Base-by-base conservation (phyloP, 2,329 filamentous ascomycete genomes). In the Keithomyces neogunnii region DNA sequence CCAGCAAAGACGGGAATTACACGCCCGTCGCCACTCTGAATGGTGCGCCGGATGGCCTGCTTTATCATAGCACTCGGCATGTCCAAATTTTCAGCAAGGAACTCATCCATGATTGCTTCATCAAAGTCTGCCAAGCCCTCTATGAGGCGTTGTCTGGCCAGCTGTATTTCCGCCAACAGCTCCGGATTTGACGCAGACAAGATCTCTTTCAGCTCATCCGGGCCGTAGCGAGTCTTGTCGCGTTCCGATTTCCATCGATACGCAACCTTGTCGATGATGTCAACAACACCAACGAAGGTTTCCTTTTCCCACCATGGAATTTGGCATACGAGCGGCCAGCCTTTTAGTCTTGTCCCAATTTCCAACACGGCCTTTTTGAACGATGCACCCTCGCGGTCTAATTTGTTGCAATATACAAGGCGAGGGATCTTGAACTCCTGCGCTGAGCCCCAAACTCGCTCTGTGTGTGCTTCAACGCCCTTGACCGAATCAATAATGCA, bases 401-500 rank as follows among this genome's bases (percentile, higher is more conserved):
- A 75, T 62, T 90, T 90, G 69, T 91, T 90, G 60, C 89, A 80
- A 58, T 84, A 89, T 45, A 89, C 75, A 48, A 90, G 78, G 29
- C 89, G 79, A 0, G 93, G 93, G 40, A 97, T 95, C 28, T 76
- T 77, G 64, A 95, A 95, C 45, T 85, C 82, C 49, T 87, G 88
- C 5, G 93, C 91, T 56, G 96, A 93, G 11, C 81, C 78, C 93
- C 93, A 99, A 3, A 99, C 93, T 60, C 95, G 86, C 66, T 99
- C 93, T 0, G 93, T 97, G 65, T 97, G 93, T 1, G 93, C 92
- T 69, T 99, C 93, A 28, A 99, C 93, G 1, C 90, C 90, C 54
- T 92, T 90, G 38, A 96, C 90, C 0, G 88, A 90, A 64, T 96
- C 90, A 6, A 96, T 82, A 61, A 96, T 91, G 62, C 89, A 95